A percentile compares a stretch with the other conserved stretches of the same genome.
These are phyloP conservation scores for Colletotrichum sp. DNA, from an alignment of 2,329 filamentous ascomycete genomes.

Conservation along the genomic window DNA sequence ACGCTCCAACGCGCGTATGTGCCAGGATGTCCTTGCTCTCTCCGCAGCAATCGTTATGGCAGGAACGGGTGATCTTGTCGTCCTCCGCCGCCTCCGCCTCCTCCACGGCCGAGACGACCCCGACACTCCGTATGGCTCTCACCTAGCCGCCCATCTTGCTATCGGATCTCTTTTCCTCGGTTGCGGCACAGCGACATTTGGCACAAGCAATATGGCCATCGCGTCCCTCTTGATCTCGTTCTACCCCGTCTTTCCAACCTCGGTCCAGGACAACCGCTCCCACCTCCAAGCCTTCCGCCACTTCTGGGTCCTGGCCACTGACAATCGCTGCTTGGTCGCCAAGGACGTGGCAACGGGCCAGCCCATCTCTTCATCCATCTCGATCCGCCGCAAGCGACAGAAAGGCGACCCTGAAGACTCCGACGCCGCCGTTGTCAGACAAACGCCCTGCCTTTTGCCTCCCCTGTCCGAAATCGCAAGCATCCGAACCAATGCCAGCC, in stretches of 20 bases:
- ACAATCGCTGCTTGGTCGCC: constrained; percentile 85
- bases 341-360: constrained; percentile 86
- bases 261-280: constrained; percentile 90
- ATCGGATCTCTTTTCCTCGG: constrained; percentile 91
- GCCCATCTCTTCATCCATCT: constrained; percentile 76
- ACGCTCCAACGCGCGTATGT: constrained; percentile 84
- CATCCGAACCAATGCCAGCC: constrained; percentile 64
- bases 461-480: constrained; percentile 67
- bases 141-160: constrained; percentile 90
- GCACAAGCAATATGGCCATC: constrained; percentile 85
- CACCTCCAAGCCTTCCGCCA: constrained; percentile 97
- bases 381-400: constrained; percentile 61
- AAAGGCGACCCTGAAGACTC: constrained; percentile 24
- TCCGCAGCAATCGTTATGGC: constrained; percentile 92
- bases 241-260: constrained; percentile 89
- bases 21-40: constrained; percentile 85
- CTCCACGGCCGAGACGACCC: constrained; percentile 86
- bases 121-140: constrained; percentile 89
- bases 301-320: constrained; percentile 93
- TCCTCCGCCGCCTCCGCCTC: constrained; percentile 84
- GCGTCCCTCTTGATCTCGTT: constrained; percentile 88
- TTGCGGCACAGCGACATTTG: constrained; percentile 90
- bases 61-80: constrained; percentile 85
- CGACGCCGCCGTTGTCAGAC: constrained; percentile 38
- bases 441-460: constrained; percentile 66